Evolutionary conservation across 768 basidiomycete genomes (phyloP).

Genomic region (Punctularia strigosozonata): DNA sequence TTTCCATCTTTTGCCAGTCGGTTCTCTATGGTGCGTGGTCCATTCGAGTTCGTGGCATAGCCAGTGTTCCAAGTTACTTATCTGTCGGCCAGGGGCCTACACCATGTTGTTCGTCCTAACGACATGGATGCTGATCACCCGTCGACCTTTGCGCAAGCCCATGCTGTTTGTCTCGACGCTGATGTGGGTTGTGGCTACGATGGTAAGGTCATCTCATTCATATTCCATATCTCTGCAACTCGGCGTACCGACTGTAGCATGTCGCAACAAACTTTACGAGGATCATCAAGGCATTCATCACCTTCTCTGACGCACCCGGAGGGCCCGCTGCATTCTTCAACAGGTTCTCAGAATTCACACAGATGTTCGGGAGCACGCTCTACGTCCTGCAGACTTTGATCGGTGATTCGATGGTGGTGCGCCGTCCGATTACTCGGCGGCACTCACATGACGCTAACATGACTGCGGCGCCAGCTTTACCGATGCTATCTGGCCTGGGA

Average conservation of each 20-base stretch:
- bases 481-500: conserved; percentile 23
- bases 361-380: conserved; percentile 24
- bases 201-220: conserved; percentile 11
- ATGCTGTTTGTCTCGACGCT: conserved; percentile 21
- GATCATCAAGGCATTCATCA: conserved; percentile 24
- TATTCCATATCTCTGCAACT: neutral
- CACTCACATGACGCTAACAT: neutral
- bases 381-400: conserved; percentile 26
- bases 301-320: conserved; percentile 7
- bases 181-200: conserved; percentile 22
- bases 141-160: conserved; percentile 16
- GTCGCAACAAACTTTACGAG: conserved; percentile 23
- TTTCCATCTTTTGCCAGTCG: conserved; percentile 18
- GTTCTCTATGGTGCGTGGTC: conserved; percentile 15
- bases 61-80: neutral
- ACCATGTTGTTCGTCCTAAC: conserved; percentile 19
- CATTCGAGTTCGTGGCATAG: too few species aligned
- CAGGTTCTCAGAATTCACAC: conserved; percentile 21
- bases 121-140: conserved; percentile 18
- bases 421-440: conserved; percentile 5
- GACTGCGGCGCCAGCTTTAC: conserved; percentile 13
- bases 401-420: conserved; percentile 24
- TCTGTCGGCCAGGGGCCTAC: conserved; percentile 14
- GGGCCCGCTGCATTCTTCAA: conserved; percentile 21
- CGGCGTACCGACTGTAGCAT: conserved; percentile 15